A percentile compares a stretch with the other conserved stretches of the same genome.
Conservation (phyloP, 106 monocot genomes). For the Allium sativum region DNA sequence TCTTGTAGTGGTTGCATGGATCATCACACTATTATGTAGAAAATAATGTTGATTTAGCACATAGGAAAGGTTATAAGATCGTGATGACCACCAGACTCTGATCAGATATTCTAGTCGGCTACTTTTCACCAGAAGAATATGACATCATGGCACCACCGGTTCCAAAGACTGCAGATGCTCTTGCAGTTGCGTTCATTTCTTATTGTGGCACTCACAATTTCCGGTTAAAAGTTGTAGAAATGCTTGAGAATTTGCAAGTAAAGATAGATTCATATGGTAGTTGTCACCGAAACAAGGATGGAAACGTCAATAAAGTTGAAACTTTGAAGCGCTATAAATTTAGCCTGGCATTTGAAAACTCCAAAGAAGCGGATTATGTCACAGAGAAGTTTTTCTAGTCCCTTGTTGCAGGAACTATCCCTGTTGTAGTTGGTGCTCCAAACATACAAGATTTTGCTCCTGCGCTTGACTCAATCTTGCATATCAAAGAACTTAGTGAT, state of each 20-base stretch:
- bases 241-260: conserved; percentile 43
- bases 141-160: conserved; percentile 81
- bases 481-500: conserved; percentile 56
- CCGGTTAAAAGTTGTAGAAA: conserved; percentile 53
- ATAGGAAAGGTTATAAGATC: conserved; percentile 70
- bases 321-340: conserved; percentile 71
- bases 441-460: conserved; percentile 90
- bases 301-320: conserved; percentile 62
- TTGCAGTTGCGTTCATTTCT: conserved; percentile 90
- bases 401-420: conserved; percentile 85
- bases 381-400: conserved; percentile 96
- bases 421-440: conserved; percentile 90
- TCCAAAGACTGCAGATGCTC: conserved; percentile 57
- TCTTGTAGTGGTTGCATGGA: no score
- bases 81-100: conserved; percentile 91
- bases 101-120: conserved; percentile 88
- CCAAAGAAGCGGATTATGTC: conserved; percentile 91
- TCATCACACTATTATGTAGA: not conserved
- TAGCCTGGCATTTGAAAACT: conserved; percentile 94
- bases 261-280: conserved; percentile 86
- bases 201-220: conserved; percentile 84
- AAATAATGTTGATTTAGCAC: no score
- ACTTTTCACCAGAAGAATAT: conserved; percentile 90
- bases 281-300: conserved; percentile 68
- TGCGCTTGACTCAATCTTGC: conserved; percentile 52